Evolutionary conservation across 176 grass and related monocot species (phyloP).

Genomic region (Ampelocalamus luodianensis): DNA sequence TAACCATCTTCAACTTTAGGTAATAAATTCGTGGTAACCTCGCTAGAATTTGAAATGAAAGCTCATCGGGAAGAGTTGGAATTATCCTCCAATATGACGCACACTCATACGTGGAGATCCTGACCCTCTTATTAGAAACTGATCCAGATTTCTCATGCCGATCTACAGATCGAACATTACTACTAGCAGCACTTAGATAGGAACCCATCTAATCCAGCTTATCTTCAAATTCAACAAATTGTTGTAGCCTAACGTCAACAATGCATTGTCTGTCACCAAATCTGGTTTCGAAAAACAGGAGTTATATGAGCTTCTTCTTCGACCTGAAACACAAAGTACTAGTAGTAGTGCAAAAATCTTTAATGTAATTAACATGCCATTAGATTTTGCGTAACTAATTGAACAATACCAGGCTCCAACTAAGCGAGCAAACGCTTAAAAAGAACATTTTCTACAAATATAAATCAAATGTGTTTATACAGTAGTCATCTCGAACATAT

Average conservation of each 20-base stretch:
- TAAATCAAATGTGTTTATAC: background rate
- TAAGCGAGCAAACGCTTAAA: background rate
- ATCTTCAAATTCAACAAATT: constrained; percentile 5
- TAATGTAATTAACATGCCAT: background rate
- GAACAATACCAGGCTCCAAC: background rate
- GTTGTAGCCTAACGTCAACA: background rate
- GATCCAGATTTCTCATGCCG: constrained; percentile 12
- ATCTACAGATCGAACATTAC: constrained; percentile 31
- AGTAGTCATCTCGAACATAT: background rate
- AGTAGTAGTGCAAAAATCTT: background rate
- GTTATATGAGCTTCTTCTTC: background rate
- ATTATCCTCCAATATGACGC: constrained; percentile 59
- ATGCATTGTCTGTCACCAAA: constrained; percentile 3
- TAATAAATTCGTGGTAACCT: constrained; percentile 70
- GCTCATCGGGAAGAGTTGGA: constrained; percentile 73
- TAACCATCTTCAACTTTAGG: constrained; percentile 73
- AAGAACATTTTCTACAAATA: background rate
- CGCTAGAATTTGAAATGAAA: constrained; percentile 85
- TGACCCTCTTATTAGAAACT: constrained; percentile 64
- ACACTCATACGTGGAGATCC: constrained; percentile 48
- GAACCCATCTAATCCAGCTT: constrained; percentile 63
- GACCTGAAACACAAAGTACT: background rate
- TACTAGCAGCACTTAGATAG: constrained; percentile 51
- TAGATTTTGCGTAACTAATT: background rate
- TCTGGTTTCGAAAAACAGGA: background rate